phyloP scores from a whole-genome alignment of 805 yeast species.

The Suhomyces prunicola region DNA sequence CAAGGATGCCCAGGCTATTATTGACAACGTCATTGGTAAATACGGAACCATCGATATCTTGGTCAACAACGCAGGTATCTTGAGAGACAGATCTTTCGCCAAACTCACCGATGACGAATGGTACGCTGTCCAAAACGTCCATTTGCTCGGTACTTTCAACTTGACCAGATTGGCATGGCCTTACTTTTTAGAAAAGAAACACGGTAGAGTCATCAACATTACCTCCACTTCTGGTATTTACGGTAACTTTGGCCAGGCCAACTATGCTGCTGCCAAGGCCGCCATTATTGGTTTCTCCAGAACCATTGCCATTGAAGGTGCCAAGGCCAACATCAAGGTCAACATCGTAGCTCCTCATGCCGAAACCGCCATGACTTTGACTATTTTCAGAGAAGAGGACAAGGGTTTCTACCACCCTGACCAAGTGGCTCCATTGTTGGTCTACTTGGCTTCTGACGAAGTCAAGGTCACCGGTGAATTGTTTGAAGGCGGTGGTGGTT shows the following conservation, averaged over 20 bases:
- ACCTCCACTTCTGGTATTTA: constrained; percentile 96
- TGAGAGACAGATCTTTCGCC: constrained; percentile 82
- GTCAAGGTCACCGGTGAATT: constrained; percentile 72
- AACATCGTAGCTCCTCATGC: constrained; percentile 96
- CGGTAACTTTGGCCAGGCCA: constrained; percentile 97
- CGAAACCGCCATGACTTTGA: constrained; percentile 94
- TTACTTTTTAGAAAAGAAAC: constrained; percentile 68
- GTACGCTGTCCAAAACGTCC: constrained; percentile 77
- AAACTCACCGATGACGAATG: constrained; percentile 85
- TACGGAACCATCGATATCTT: constrained; percentile 85
- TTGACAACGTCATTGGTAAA: constrained; percentile 68
- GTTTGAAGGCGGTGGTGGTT: constrained; percentile 94
- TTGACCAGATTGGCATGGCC: constrained; percentile 94
- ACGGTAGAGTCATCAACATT: constrained; percentile 82
- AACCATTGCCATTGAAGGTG: constrained; percentile 90
- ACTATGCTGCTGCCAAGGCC: constrained; percentile 90
- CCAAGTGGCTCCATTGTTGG: constrained; percentile 87
- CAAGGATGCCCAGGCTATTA: constrained; percentile 66
- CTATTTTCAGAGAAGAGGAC: constrained; percentile 77
- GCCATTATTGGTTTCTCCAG: constrained; percentile 82
- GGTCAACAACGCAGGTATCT: constrained; percentile 91
- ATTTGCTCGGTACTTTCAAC: constrained; percentile 75
- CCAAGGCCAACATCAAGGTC: constrained; percentile 67
- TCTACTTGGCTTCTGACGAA: constrained; percentile 72
- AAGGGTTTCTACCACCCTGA: constrained; percentile 80